phyloP scores from a whole-genome alignment of 179 eudicot species.

The Silene vulgaris region DNA sequence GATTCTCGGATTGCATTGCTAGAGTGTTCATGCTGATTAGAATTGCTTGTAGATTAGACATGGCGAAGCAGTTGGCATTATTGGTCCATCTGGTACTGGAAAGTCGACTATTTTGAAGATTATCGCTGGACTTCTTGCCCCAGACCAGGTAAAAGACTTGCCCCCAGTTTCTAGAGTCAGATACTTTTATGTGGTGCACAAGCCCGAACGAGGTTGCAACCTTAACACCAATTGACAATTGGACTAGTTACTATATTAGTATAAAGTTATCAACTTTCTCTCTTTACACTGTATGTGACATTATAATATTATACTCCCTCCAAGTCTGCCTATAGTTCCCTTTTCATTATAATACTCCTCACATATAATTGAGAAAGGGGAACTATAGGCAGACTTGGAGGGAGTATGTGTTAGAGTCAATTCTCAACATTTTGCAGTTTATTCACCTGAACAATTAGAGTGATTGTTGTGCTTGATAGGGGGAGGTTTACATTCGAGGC shows the following conservation, averaged over 20 bases:
- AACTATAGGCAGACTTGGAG: too few relatives aligned
- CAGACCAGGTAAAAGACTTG: conserved; percentile 58
- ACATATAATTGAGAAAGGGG: too few relatives aligned
- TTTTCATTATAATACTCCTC: too few relatives aligned
- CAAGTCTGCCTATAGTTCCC: too few relatives aligned
- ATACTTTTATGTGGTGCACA: too few relatives aligned
- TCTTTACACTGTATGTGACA: too few relatives aligned
- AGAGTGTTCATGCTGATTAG: not conserved
- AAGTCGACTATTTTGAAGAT: conserved; percentile 87
- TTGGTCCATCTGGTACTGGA: conserved; percentile 95
- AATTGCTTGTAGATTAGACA: conserved; percentile 58
- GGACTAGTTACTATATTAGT: too few relatives aligned
- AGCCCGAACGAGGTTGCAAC: too few relatives aligned
- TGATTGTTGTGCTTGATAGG: conserved; percentile 38
- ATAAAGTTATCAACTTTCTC: too few relatives aligned
- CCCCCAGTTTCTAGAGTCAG: not conserved
- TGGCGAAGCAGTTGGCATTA: conserved; percentile 95
- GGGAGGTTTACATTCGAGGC: conserved; percentile 77
- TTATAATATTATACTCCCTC: too few relatives aligned
- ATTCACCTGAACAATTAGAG: not conserved
- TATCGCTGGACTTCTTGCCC: conserved; percentile 90
- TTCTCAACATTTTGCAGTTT: not conserved
- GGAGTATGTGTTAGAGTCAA: too few relatives aligned
- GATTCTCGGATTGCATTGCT: conserved; percentile 7
- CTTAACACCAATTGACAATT: too few relatives aligned